These are phyloP conservation scores for Trichosporon coremiiforme DNA, from an alignment of 1,284 basidiomycete genomes.

Conservation along the genomic window DNA sequence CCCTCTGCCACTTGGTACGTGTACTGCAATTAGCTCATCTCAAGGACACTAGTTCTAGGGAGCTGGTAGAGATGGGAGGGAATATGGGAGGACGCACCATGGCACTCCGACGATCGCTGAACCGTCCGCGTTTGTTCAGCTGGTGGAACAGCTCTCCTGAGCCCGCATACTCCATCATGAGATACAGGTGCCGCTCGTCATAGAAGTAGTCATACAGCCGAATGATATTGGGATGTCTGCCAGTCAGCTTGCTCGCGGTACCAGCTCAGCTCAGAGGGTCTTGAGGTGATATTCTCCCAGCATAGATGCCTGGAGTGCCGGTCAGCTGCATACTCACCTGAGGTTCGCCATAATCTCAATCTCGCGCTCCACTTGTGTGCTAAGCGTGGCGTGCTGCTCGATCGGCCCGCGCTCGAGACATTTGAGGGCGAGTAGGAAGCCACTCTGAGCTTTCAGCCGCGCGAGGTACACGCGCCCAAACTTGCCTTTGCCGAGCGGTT, in stretches of 20 bases:
- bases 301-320: too few relatives aligned
- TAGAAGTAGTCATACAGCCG: conserved; percentile 97
- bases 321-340: conserved; percentile 29
- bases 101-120: conserved; percentile 77
- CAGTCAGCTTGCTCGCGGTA: too few relatives aligned
- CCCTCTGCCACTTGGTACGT: conserved; percentile 97
- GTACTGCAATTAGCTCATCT: conserved; percentile 62
- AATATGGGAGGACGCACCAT: conserved; percentile 50
- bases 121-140: conserved; percentile 69
- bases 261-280: too few relatives aligned
- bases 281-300: too few relatives aligned
- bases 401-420: conserved; percentile 56
- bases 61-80: neutral
- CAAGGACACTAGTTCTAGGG: too few relatives aligned
- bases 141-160: conserved; percentile 96
- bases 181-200: conserved; percentile 95
- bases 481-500: conserved; percentile 92
- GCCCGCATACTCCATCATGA: conserved; percentile 91
- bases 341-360: conserved; percentile 79
- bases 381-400: conserved; percentile 70
- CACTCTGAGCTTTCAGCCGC: conserved; percentile 71
- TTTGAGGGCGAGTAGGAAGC: conserved; percentile 31
- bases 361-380: conserved; percentile 91
- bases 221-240: conserved; percentile 87
- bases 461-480: conserved; percentile 84